Evolutionary conservation across 352 stramenopile genomes (phyloP).

Genomic region (Globisporangium viniferum): DNA sequence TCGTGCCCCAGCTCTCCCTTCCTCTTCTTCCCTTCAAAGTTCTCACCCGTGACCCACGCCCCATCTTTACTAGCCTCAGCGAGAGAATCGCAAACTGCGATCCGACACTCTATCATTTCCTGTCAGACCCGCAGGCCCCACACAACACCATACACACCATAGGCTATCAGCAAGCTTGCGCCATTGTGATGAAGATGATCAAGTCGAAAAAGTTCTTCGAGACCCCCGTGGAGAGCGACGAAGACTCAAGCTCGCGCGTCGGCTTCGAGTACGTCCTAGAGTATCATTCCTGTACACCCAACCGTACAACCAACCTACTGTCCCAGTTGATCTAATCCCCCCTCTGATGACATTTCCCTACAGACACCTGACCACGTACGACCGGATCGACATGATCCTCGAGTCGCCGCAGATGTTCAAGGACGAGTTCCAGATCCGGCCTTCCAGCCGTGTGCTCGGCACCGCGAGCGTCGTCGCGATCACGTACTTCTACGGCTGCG

Average conservation of each 20-base stretch:
- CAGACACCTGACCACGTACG: conserved; percentile 5
- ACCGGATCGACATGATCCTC: conserved; percentile 13
- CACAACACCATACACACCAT: neutral
- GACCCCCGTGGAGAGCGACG: conserved; percentile 4
- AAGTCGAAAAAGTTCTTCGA: conserved; percentile 5
- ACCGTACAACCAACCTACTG: neutral
- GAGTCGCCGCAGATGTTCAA: conserved; percentile 7
- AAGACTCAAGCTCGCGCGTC: conserved; percentile 1
- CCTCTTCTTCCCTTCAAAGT: no score
- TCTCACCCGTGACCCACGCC: no score
- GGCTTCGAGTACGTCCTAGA: neutral
- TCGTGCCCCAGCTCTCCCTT: no score
- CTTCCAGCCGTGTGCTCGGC: conserved; percentile 18
- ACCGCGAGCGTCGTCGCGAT: conserved; percentile 20
- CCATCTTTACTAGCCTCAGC: no score
- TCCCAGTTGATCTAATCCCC: neutral
- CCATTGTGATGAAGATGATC: neutral
- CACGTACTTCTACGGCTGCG: conserved; percentile 23
- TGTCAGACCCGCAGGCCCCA: neutral
- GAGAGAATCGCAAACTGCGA: no score
- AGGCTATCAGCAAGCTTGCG: no score
- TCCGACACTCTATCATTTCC: neutral
- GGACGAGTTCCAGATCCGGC: neutral
- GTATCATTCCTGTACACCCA: neutral
- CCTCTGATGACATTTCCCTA: neutral